Conservation (phyloP, 768 basidiomycete genomes). For the Symmetrospora coprosmae region DNA sequence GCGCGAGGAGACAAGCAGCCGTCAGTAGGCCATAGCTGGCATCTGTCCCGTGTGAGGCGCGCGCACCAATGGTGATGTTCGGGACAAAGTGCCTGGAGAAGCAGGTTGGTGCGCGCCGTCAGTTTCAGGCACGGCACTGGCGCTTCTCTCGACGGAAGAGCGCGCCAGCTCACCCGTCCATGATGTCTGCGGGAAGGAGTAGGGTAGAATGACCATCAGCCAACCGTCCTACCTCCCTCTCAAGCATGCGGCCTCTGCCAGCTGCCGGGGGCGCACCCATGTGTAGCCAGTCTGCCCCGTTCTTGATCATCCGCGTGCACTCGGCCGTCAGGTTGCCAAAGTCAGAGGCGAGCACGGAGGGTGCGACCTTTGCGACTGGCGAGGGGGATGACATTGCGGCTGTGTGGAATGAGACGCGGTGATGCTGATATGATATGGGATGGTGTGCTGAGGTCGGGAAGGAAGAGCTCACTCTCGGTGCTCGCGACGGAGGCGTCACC, state of each 20-base stretch:
- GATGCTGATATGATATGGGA: no score
- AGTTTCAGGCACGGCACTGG: neutral
- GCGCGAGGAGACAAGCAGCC: neutral
- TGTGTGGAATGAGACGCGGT: no score
- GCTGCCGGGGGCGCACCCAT: slow-evolving; percentile 53
- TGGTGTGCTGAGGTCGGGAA: no score
- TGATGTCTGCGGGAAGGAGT: slow-evolving; percentile 53
- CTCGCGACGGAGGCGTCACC: no score
- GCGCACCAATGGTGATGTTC: slow-evolving; percentile 89
- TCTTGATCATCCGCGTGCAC: slow-evolving; percentile 89
- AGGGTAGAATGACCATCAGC: no score
- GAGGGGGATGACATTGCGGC: no score
- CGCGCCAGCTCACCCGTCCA: slow-evolving; percentile 67
- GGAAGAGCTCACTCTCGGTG: no score
- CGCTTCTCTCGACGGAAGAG: neutral
- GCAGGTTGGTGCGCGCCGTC: neutral
- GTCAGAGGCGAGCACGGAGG: slow-evolving; percentile 92
- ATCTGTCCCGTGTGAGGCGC: no score
- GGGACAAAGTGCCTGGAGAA: slow-evolving; percentile 89
- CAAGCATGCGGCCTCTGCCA: no score
- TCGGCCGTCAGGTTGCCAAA: slow-evolving; percentile 88
- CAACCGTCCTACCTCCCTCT: no score
- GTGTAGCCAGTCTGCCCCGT: slow-evolving; percentile 91
- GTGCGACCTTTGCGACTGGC: slow-evolving; percentile 75
- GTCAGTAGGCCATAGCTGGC: neutral